Conservation (phyloP, 768 basidiomycete species). For the Podaxis carcinomalis region DNA sequence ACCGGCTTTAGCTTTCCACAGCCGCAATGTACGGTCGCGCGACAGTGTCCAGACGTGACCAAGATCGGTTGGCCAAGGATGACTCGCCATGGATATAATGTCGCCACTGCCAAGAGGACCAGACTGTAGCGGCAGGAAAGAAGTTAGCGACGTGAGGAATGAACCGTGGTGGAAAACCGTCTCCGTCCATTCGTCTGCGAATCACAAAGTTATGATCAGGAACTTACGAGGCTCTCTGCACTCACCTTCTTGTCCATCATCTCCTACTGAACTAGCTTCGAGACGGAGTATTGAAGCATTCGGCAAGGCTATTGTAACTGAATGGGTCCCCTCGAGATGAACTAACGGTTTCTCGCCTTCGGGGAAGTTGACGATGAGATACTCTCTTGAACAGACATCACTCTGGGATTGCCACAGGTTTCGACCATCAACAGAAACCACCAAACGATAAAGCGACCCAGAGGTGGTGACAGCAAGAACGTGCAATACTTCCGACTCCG, state of each 20-base stretch:
- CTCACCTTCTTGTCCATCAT: constrained; percentile 58
- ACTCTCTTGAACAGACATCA: constrained; percentile 61
- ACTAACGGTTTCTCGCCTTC: constrained; percentile 42
- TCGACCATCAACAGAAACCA: constrained; percentile 53
- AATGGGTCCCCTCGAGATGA: constrained; percentile 66
- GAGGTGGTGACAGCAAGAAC: constrained; percentile 63
- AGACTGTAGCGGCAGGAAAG: constrained; percentile 56
- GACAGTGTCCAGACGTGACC: constrained; percentile 81
- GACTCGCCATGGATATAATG: constrained; percentile 67
- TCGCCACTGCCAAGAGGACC: constrained; percentile 45
- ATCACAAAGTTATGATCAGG: constrained; percentile 12
- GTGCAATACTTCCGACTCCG: constrained; percentile 53
- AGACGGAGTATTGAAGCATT: constrained; percentile 66
- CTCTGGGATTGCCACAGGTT: constrained; percentile 57
- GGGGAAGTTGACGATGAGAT: constrained; percentile 52
- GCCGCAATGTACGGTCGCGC: constrained; percentile 75
- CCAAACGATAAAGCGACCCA: constrained; percentile 71
- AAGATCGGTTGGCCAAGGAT: constrained; percentile 74
- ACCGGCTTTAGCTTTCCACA: constrained; percentile 78
- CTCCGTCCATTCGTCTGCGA: constrained; percentile 69
- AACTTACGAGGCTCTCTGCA: constrained; percentile 9
- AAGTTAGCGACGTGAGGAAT: constrained; percentile 62
- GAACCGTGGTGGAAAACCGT: constrained; percentile 58
- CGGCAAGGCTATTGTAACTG: constrained; percentile 55
- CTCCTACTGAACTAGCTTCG: constrained; percentile 57